Conservation (phyloP, 2,329 filamentous ascomycete species). For the Elsinoe perseae region DNA sequence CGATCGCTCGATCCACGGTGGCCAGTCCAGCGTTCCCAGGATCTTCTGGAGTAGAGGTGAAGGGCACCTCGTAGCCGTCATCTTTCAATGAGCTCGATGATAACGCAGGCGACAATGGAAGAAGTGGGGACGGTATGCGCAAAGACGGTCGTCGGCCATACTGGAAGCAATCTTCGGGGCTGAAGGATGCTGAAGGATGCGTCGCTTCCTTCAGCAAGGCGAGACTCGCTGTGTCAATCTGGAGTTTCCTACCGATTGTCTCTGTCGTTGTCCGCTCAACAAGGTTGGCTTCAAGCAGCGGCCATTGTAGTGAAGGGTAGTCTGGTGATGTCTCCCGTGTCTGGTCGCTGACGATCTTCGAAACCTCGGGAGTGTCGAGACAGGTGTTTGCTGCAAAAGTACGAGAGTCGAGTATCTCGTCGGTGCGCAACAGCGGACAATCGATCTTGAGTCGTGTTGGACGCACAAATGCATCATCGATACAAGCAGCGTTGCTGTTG, state of each 20-base stretch:
- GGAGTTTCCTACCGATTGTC: slow-evolving; percentile 32
- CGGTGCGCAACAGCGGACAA: slow-evolving; percentile 39
- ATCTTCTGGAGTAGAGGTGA: slow-evolving; percentile 27
- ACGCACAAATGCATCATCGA: not conserved
- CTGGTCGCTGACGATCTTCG: not conserved
- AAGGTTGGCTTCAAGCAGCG: slow-evolving; percentile 21
- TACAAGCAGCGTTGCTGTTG: slow-evolving; percentile 9
- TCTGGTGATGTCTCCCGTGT: slow-evolving; percentile 26
- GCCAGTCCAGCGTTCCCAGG: slow-evolving; percentile 25
- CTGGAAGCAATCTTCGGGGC: not conserved
- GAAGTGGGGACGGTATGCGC: slow-evolving; percentile 40
- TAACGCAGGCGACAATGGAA: slow-evolving; percentile 37
- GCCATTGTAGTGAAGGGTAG: slow-evolving; percentile 37
- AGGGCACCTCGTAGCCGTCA: not conserved
- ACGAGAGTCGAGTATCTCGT: slow-evolving; percentile 38
- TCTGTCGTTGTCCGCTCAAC: slow-evolving; percentile 18
- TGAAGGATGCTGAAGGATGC: not conserved
- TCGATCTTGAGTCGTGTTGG: slow-evolving; percentile 34
- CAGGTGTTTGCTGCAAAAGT: slow-evolving; percentile 16
- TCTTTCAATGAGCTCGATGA: slow-evolving; percentile 23
- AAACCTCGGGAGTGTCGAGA: slow-evolving; percentile 12
- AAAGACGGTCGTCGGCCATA: not conserved
- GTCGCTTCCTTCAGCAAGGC: slow-evolving; percentile 23
- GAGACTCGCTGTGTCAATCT: slow-evolving; percentile 26
- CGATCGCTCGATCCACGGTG: slow-evolving; percentile 25